Evolutionary conservation across 768 basidiomycete species (phyloP).

Genomic region (Trametes gibbosa): DNA sequence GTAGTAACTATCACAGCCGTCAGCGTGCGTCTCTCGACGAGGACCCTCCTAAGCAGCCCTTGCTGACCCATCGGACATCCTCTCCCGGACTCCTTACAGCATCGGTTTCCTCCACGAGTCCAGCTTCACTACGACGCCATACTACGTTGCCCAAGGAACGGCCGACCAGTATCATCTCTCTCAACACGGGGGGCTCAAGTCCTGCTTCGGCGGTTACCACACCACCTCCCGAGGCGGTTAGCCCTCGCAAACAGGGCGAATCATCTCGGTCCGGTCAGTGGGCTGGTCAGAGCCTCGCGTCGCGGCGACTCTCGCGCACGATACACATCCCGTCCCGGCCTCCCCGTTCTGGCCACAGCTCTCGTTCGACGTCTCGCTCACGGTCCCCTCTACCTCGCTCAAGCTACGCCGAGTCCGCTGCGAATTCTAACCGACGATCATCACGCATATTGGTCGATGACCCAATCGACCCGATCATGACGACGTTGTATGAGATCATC

Average conservation of each 20-base stretch:
- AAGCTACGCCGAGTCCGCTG: constrained; percentile 63
- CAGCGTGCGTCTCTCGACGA: constrained; percentile 69
- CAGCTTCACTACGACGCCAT: constrained; percentile 67
- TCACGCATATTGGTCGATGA: constrained; percentile 84
- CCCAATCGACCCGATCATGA: constrained; percentile 86
- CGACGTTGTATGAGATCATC: constrained; percentile 88
- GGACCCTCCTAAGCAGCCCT: constrained; percentile 34
- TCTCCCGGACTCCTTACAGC: constrained; percentile 59
- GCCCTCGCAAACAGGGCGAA: constrained; percentile 59
- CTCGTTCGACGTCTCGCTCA: constrained; percentile 92
- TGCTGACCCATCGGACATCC: constrained; percentile 54
- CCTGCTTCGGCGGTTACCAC: constrained; percentile 43
- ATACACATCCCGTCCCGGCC: constrained; percentile 73
- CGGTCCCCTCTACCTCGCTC: constrained; percentile 86
- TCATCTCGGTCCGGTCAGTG: constrained; percentile 48
- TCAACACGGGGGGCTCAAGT: constrained; percentile 51
- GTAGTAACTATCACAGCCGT: constrained; percentile 50
- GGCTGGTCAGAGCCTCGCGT: constrained; percentile 49
- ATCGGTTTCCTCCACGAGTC: constrained; percentile 66
- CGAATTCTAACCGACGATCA: constrained; percentile 65
- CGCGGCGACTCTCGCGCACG: constrained; percentile 81
- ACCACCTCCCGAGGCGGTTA: constrained; percentile 60
- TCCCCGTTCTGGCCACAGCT: constrained; percentile 74
- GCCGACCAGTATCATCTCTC: constrained; percentile 51
- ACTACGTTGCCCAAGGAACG: constrained; percentile 66